Evolutionary conservation across 2,329 filamentous ascomycete genomes (phyloP), one percentile per base, ranked within the genome.

Genomic region (Chaetomiaceae sp.): DNA sequence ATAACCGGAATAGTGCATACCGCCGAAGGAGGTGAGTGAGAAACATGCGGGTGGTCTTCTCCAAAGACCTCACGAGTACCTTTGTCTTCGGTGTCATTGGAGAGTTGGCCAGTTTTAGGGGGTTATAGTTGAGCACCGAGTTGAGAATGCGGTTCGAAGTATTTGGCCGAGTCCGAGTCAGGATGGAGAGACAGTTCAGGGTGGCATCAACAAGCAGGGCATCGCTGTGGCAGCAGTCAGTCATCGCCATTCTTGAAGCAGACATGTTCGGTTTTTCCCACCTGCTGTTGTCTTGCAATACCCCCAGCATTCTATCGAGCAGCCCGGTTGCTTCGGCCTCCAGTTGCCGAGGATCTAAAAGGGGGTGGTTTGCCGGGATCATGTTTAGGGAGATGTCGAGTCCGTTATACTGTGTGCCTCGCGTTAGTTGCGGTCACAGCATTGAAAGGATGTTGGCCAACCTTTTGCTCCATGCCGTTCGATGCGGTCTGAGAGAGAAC

Each of bases 301-400:
- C 84, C 51, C 81, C 81, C 29, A 99, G 75, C 71, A 99, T 83
- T 61, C 94, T 84, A 71, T 99, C 95, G 55, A 99, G 75, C 36
- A 99, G 77, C 14, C 92, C 94, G 23, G 86, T 90, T 18, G 90
- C 89, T 73, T 99, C 94, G 14, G 95, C 94, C 71, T 97, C 94
- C 21, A 99, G 81, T 58, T 85, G 89, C 54, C 85, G 81, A 41
- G 87, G 81, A 57, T 90, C 84, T 47, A 99, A 80, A 18, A 95
- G 72, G 48, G 89, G 77, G 68, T 99, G 94, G 58, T 87, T 89
- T 61, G 84, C 80, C 20, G 92, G 89, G 6, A 97, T 85, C 69
- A 95, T 85, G 57, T 88, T 83, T 48, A 97, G 76, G 21, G 91
- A 96, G 37, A 95, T 87, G 66, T 97, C 92, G 58, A 86, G 81